Evolutionary conservation across 345 rosid genomes (phyloP).

Genomic region (Populus alba): DNA sequence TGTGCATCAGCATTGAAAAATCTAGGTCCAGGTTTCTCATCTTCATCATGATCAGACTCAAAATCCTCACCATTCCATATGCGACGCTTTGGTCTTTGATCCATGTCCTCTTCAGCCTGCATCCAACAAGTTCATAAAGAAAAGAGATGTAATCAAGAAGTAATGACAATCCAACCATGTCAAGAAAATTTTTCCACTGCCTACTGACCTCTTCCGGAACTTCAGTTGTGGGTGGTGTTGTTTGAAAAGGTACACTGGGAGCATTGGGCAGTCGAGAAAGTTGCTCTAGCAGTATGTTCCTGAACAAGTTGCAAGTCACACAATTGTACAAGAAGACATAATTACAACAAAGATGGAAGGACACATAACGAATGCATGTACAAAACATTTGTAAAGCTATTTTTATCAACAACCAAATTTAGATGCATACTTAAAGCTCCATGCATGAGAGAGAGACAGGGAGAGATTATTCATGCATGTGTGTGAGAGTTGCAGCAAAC

Average conservation of each 20-base stretch:
- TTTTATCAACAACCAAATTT: background rate
- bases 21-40: conserved; percentile 45
- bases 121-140: conserved; percentile 5
- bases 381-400: background rate
- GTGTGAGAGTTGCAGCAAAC: background rate
- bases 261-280: conserved; percentile 55
- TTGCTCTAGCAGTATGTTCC: conserved; percentile 53
- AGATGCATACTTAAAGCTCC: background rate
- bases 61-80: conserved; percentile 78
- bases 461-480: background rate
- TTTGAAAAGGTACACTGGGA: conserved; percentile 66
- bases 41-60: conserved; percentile 79
- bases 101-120: conserved; percentile 64
- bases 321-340: conserved; percentile 4
- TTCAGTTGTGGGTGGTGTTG: conserved; percentile 46
- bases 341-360: background rate
- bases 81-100: conserved; percentile 67
- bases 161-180: background rate
- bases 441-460: background rate
- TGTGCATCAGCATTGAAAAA: conserved; percentile 32
- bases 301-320: conserved; percentile 11
- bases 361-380: background rate
- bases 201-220: conserved; percentile 62
- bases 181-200: background rate
- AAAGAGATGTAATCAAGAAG: background rate